Percentiles rank a stretch among this genome's conserved stretches.
phyloP scores from a whole-genome alignment of 768 basidiomycete species.

The Nidula microcarpa region DNA sequence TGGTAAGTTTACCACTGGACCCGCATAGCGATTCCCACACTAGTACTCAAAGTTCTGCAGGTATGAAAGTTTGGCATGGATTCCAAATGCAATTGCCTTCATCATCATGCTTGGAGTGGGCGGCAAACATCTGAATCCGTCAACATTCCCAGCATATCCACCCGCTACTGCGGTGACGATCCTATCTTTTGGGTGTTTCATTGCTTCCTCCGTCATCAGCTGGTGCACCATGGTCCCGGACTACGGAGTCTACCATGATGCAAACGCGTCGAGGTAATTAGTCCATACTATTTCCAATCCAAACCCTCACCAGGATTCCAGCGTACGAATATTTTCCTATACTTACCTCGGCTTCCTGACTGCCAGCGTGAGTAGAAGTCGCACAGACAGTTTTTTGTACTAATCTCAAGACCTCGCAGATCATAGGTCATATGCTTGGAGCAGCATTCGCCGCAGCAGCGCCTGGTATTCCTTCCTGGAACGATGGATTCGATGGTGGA shows the following conservation, averaged over 20 bases:
- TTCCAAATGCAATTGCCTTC: constrained; percentile 62
- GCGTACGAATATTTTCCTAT: constrained; percentile 56
- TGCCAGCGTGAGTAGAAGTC: constrained; percentile 45
- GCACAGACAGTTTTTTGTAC: background rate
- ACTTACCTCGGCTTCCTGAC: constrained; percentile 62
- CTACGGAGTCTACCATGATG: constrained; percentile 40
- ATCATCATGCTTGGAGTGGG: constrained; percentile 62
- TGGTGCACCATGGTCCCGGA: constrained; percentile 43
- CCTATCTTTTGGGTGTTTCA: constrained; percentile 32
- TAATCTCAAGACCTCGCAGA: constrained; percentile 24
- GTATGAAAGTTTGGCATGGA: constrained; percentile 62
- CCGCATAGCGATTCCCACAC: background rate
- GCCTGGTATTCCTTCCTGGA: constrained; percentile 53
- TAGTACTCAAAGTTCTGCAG: constrained; percentile 8
- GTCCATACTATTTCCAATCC: background rate
- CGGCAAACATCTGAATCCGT: constrained; percentile 50
- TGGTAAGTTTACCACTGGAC: constrained; percentile 34
- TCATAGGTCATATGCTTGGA: constrained; percentile 52
- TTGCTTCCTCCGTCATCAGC: constrained; percentile 33
- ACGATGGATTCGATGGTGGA: constrained; percentile 44
- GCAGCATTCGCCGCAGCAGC: constrained; percentile 64
- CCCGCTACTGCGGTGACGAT: constrained; percentile 21
- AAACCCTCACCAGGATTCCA: constrained; percentile 14
- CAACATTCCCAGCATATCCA: constrained; percentile 23
- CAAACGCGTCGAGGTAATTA: constrained; percentile 23